A percentile compares a stretch with the other conserved stretches of the same genome.
Evolutionary conservation across 2,329 filamentous ascomycete species (phyloP).

Genomic region (Fusarium nodosum): DNA sequence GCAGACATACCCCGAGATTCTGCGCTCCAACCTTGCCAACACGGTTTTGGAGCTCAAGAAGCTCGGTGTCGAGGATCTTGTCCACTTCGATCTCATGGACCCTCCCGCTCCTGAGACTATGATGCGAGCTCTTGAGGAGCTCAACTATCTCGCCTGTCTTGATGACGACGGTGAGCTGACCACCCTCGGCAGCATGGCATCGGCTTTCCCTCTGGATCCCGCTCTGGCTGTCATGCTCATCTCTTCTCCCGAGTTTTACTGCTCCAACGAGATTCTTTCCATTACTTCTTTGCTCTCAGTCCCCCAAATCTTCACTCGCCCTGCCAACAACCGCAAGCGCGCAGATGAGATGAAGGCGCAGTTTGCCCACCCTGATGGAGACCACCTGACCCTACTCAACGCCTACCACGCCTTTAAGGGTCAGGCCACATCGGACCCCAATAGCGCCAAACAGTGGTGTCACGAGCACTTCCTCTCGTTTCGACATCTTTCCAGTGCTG

Average conservation of each 20-base stretch:
- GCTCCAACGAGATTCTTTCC: constrained; percentile 97
- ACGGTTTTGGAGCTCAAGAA: constrained; percentile 98
- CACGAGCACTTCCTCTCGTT: constrained; percentile 95
- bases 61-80: constrained; percentile 92
- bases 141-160: constrained; percentile 96
- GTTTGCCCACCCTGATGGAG: constrained; percentile 92
- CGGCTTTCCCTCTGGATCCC: constrained; percentile 95
- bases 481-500: constrained; percentile 89
- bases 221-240: constrained; percentile 97
- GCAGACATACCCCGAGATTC: constrained; percentile 95
- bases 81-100: constrained; percentile 99
- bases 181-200: constrained; percentile 84
- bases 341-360: constrained; percentile 98
- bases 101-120: constrained; percentile 97
- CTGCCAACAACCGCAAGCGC: constrained; percentile 85
- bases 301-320: constrained; percentile 92
- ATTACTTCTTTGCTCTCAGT: constrained; percentile 95
- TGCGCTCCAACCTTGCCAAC: constrained; percentile 93
- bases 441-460: constrained; percentile 90
- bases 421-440: constrained; percentile 68
- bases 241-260: constrained; percentile 96
- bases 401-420: constrained; percentile 98
- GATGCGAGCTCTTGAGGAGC: constrained; percentile 96
- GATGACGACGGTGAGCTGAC: constrained; percentile 97
- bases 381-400: constrained; percentile 96